Evolutionary conservation across 1,284 basidiomycete genomes (phyloP).

Genomic region (Cryptococcus amylolentus): DNA sequence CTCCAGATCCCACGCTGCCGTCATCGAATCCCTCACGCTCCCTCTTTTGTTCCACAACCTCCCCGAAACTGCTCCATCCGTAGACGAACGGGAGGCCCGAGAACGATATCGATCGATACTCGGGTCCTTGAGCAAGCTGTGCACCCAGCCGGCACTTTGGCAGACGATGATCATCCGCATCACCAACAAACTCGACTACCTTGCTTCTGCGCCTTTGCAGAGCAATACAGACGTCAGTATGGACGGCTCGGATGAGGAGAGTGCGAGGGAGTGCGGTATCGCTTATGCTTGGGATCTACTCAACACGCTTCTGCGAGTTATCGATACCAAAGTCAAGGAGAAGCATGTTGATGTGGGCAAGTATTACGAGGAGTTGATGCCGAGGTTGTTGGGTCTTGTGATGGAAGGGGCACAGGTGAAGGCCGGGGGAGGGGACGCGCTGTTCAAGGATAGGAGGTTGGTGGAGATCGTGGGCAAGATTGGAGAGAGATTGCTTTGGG

Average conservation of each 20-base stretch:
- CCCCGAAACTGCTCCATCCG: conserved; percentile 62
- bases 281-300: conserved; percentile 84
- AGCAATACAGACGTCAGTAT: conserved; percentile 3
- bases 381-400: conserved; percentile 67
- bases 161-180: conserved; percentile 77
- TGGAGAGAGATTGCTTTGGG: conserved; percentile 65
- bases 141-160: conserved; percentile 72
- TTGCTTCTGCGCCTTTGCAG: conserved; percentile 30
- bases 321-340: conserved; percentile 62
- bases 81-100: conserved; percentile 59
- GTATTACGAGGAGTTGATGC: conserved; percentile 70
- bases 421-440: conserved; percentile 35
- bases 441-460: conserved; percentile 64
- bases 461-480: conserved; percentile 63
- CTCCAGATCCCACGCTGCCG: conserved; percentile 60
- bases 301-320: conserved; percentile 61
- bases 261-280: conserved; percentile 56
- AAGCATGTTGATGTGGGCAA: conserved; percentile 69
- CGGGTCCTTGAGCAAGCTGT: conserved; percentile 68
- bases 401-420: conserved; percentile 53
- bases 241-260: conserved; percentile 16
- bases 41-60: conserved; percentile 73
- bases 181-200: conserved; percentile 70
- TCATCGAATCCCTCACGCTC: conserved; percentile 71
- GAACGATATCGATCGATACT: conserved; percentile 67